Percentiles rank a stretch among this genome's conserved stretches.
phyloP scores from a whole-genome alignment of 176 grass and related monocot genomes.

The Lolium multiflorum region DNA sequence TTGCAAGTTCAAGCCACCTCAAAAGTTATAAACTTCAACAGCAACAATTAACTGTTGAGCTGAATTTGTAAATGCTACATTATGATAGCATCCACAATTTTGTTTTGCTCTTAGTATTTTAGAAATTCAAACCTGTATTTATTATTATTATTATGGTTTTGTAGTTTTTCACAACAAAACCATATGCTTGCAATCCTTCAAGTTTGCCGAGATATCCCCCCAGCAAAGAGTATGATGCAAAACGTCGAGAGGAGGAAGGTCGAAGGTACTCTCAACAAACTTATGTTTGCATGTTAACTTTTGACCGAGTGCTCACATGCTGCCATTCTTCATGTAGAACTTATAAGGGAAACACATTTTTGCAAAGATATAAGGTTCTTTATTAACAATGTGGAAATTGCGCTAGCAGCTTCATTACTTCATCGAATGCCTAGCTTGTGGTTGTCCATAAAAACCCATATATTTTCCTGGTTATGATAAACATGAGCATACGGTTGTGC shows the following conservation, averaged over 20 bases:
- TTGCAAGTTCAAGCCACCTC: background rate
- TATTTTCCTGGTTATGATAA: slow-evolving; percentile 31
- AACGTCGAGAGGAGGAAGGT: slow-evolving; percentile 82
- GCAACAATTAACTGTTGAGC: slow-evolving; percentile 5
- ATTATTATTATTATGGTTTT: slow-evolving; percentile 35
- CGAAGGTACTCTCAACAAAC: slow-evolving; percentile 62
- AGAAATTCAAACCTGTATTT: slow-evolving; percentile 1
- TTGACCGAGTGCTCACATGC: background rate
- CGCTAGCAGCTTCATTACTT: background rate
- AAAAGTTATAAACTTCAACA: background rate
- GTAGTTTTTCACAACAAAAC: slow-evolving; percentile 90
- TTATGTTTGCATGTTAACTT: slow-evolving; percentile 19
- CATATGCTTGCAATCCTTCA: slow-evolving; percentile 93
- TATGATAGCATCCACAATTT: slow-evolving; percentile 1
- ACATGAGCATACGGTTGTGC: slow-evolving; percentile 12
- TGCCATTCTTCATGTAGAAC: background rate
- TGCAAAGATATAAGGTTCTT: background rate
- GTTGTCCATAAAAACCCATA: background rate
- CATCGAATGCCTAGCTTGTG: background rate
- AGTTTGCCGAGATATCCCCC: slow-evolving; percentile 89
- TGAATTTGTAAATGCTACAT: slow-evolving; percentile 3
- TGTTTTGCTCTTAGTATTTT: background rate
- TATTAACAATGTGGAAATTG: slow-evolving; percentile 5
- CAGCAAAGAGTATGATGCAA: slow-evolving; percentile 98
- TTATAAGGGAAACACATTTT: background rate